Percentiles rank a stretch among this genome's conserved stretches.
phyloP scores from a whole-genome alignment of 2,329 filamentous ascomycete species.

The Ascochyta viciae-villosae region DNA sequence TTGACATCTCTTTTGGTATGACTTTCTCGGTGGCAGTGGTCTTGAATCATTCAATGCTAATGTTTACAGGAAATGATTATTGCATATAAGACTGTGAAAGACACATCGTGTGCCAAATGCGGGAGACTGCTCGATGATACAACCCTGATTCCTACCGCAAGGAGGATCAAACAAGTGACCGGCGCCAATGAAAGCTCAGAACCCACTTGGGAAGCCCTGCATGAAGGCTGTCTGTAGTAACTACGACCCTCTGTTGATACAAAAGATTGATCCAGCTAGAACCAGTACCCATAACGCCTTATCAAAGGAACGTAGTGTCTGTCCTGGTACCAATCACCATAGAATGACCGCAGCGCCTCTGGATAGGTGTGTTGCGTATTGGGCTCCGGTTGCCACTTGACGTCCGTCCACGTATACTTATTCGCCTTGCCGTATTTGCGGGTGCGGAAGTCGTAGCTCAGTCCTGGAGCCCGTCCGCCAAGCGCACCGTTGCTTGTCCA shows the following conservation, averaged over 20 bases:
- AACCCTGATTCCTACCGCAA: conserved; percentile 37
- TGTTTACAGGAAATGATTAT: conserved; percentile 47
- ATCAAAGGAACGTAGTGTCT: conserved; percentile 18
- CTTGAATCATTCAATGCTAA: conserved; percentile 17
- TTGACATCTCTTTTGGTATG: conserved; percentile 45
- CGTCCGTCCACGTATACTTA: conserved; percentile 42
- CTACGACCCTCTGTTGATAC: no score
- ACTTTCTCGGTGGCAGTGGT: neutral
- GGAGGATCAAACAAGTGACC: conserved; percentile 37
- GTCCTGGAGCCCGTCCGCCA: conserved; percentile 22
- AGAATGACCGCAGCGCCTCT: conserved; percentile 34
- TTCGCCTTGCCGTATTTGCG: conserved; percentile 41
- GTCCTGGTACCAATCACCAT: conserved; percentile 39
- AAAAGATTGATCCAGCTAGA: neutral
- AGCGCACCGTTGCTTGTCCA: conserved; percentile 25
- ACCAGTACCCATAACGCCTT: conserved; percentile 1
- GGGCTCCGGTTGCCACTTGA: conserved; percentile 36
- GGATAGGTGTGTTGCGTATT: conserved; percentile 31
- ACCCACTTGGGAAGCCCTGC: conserved; percentile 46
- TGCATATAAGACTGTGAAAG: conserved; percentile 46
- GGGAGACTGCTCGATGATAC: conserved; percentile 36
- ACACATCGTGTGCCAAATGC: conserved; percentile 44
- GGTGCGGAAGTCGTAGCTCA: conserved; percentile 48
- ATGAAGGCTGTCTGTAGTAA: conserved; percentile 42
- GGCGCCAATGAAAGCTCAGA: conserved; percentile 25